These are phyloP conservation scores for Zasmidium citrigriseum DNA, from an alignment of 2,329 filamentous ascomycete genomes.

Conservation along the genomic window DNA sequence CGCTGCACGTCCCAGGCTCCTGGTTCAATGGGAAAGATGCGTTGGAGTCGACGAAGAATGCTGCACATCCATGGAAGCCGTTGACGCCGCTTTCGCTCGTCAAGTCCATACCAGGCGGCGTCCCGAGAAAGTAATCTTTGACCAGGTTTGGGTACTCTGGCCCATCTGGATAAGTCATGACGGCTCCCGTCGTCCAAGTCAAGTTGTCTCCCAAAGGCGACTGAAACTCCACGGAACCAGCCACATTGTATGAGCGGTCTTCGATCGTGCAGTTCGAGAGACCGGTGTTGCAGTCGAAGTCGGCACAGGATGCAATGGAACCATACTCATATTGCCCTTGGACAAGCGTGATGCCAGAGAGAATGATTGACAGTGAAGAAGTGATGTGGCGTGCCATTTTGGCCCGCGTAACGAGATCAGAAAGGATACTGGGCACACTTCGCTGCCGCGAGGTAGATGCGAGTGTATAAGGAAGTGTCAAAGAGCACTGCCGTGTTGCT, in stretches of 20 bases:
- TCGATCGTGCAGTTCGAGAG: not conserved
- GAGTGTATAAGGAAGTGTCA: too few species aligned
- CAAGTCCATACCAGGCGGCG: not conserved
- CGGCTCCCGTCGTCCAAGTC: not conserved
- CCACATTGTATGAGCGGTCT: not conserved
- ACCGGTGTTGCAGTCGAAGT: not conserved
- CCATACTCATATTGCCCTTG: not conserved
- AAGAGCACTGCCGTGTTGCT: too few species aligned
- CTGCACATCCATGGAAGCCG: not conserved
- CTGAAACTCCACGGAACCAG: not conserved
- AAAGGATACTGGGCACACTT: too few species aligned
- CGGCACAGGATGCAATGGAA: not conserved
- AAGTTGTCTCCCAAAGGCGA: not conserved
- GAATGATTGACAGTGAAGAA: not conserved
- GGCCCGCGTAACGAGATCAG: too few species aligned
- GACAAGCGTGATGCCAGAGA: not conserved
- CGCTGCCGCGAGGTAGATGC: too few species aligned
- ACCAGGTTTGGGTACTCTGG: not conserved
- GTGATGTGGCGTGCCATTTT: not conserved
- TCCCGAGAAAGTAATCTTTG: not conserved
- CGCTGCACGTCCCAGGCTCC: not conserved
- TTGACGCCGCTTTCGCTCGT: not conserved
- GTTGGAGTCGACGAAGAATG: not conserved
- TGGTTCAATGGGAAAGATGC: not conserved
- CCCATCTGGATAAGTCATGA: not conserved